Evolutionary conservation across 352 stramenopile species (phyloP).

Genomic region (Globisporangium middletonii): DNA sequence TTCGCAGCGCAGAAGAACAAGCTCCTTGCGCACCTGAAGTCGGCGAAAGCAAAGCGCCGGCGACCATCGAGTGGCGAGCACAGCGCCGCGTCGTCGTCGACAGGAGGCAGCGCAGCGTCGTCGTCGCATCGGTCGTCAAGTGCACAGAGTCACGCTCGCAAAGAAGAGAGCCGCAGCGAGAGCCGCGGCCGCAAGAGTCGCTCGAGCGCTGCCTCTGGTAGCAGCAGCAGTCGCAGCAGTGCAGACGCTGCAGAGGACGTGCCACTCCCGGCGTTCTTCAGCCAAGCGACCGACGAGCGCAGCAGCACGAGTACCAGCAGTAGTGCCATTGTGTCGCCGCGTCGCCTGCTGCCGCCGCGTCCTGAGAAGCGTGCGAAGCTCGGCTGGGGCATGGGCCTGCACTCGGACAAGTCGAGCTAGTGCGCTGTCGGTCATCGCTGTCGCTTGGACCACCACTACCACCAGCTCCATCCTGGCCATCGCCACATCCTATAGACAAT

Average conservation of each 20-base stretch:
- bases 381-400: constrained; percentile 77
- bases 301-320: constrained; percentile 1
- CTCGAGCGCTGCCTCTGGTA: neutral
- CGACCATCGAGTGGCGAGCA: constrained; percentile 8
- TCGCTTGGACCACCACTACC: neutral
- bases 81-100: constrained; percentile 5
- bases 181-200: neutral
- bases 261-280: constrained; percentile 43
- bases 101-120: constrained; percentile 8
- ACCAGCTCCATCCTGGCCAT: neutral
- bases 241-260: constrained; percentile 37
- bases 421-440: neutral
- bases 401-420: constrained; percentile 10
- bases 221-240: constrained; percentile 6
- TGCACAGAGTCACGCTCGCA: constrained; percentile 7
- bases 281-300: constrained; percentile 13
- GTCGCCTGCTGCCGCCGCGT: neutral
- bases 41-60: constrained; percentile 27
- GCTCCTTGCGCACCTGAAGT: constrained; percentile 45
- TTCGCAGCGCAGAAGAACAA: constrained; percentile 58
- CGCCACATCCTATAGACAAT: neutral
- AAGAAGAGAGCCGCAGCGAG: constrained; percentile 5
- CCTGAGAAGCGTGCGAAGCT: constrained; percentile 54
- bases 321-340: neutral
- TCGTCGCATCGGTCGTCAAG: constrained; percentile 7